phyloP scores from a whole-genome alignment of 257 asterid species.

The Plantago ovata region DNA sequence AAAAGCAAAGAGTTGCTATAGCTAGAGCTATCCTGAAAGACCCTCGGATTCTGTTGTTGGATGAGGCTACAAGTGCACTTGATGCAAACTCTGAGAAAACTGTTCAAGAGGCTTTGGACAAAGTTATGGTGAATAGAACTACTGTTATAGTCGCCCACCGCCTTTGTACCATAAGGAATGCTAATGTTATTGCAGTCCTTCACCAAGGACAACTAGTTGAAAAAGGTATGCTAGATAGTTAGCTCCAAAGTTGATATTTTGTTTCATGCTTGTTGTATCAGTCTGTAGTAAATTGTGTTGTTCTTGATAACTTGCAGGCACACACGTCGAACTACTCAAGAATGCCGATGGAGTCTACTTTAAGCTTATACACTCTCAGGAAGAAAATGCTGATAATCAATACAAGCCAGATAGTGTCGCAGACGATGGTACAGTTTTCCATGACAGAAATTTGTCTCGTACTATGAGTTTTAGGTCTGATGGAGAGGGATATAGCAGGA shows the following conservation, averaged over 20 bases:
- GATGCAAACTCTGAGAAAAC: constrained; percentile 61
- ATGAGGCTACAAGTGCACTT: constrained; percentile 75
- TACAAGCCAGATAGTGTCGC: constrained; percentile 28
- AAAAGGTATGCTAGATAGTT: constrained; percentile 49
- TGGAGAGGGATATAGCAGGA: too few relatives aligned
- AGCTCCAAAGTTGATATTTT: too few relatives aligned
- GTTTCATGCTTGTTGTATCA: too few relatives aligned
- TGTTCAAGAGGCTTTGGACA: constrained; percentile 64
- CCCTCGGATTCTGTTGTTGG: constrained; percentile 58
- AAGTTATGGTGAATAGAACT: constrained; percentile 56
- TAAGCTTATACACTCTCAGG: constrained; percentile 53
- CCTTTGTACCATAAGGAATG: constrained; percentile 52
- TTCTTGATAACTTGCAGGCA: too few relatives aligned
- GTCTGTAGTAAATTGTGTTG: too few relatives aligned
- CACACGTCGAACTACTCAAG: constrained; percentile 44
- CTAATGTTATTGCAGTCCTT: constrained; percentile 54
- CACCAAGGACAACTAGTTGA: constrained; percentile 57
- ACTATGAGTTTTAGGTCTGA: too few relatives aligned
- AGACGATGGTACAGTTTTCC: constrained; percentile 35
- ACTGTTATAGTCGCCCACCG: constrained; percentile 67
- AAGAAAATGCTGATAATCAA: constrained; percentile 31
- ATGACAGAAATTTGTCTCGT: too few relatives aligned
- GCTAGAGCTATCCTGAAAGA: constrained; percentile 70
- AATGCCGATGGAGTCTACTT: constrained; percentile 58
- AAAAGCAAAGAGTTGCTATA: constrained; percentile 68